Evolutionary conservation across 164 flowering plant species (phyloP).

Genomic region (Annona cherimola): DNA sequence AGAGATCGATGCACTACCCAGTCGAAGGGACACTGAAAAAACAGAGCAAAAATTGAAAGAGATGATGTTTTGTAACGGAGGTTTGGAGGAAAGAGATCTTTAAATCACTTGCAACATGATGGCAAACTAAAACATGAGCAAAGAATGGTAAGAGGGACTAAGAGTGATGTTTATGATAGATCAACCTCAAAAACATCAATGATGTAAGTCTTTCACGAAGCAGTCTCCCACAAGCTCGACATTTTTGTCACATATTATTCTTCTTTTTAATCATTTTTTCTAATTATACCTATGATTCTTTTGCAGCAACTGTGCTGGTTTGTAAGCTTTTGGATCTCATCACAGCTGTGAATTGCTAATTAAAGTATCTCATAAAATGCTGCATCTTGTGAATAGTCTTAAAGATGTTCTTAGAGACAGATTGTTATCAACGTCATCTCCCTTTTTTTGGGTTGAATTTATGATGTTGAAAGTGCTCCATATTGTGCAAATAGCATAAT

Average conservation of each 20-base stretch:
- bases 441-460: neutral
- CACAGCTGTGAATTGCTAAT: neutral
- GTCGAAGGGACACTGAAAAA: neutral
- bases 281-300: neutral
- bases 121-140: neutral
- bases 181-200: neutral
- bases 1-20: neutral
- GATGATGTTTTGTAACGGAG: neutral
- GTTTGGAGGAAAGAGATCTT: neutral
- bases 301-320: neutral
- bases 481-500: neutral
- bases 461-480: neutral
- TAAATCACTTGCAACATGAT: neutral
- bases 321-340: neutral
- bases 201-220: neutral
- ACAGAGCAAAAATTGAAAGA: neutral
- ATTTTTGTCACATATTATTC: neutral
- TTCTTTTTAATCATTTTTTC: neutral
- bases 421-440: neutral
- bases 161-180: neutral
- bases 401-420: neutral
- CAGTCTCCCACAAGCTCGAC: neutral
- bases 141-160: neutral
- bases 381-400: neutral
- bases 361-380: neutral